Base-by-base conservation (phyloP, 2,329 filamentous ascomycete genomes). In the Clonostachys byssicola region DNA sequence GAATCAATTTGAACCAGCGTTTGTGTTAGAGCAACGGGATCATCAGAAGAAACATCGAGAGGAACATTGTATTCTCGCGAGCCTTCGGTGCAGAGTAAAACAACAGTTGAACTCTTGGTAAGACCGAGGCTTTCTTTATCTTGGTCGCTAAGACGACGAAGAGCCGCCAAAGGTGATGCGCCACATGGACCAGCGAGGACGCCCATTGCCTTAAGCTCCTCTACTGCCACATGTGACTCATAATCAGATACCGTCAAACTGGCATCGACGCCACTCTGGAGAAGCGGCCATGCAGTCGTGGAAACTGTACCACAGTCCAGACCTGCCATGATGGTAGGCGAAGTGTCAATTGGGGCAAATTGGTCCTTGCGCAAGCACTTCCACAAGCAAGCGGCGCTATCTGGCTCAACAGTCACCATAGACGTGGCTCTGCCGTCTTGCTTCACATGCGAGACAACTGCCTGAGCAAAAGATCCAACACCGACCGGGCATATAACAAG, bases 231-330 rank as follows among this genome's bases (percentile, higher is more conserved):
- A 53, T 90, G 85, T 0, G 79, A 73, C 49, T 90, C 83, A 12
- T 62, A 60, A 52, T 88, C 86, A 0, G 76, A 79, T 0, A 91
- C 73, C 0, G 75, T 77, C 1, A 84, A 63, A 45, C 76, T 78
- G 1, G 75, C 78, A 63, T 88, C 81, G 0, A 89, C 73, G 1
- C 82, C 78, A 0, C 67, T 58, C 8, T 68, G 63, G 5, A 92
- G 60, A 0, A 81, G 58, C 0, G 80, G 72, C 83, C 85, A 92
- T 0, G 86, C 83, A 1, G 76, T 80, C 0, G 70, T 70, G 0
- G 85, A 88, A 0, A 87, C 72, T 0, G 83, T 88, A 0, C 85
- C 86, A 51, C 86, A 91, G 53, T 88, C 82, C 68, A 91, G 78
- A 0, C 86, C 87, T 38, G 77, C 75, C 86, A 91, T 90, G 54